Percentiles rank a stretch among this genome's conserved stretches.
phyloP scores from a whole-genome alignment of 23 red algal genomes.

The Cyanidioschyzon merolae region DNA sequence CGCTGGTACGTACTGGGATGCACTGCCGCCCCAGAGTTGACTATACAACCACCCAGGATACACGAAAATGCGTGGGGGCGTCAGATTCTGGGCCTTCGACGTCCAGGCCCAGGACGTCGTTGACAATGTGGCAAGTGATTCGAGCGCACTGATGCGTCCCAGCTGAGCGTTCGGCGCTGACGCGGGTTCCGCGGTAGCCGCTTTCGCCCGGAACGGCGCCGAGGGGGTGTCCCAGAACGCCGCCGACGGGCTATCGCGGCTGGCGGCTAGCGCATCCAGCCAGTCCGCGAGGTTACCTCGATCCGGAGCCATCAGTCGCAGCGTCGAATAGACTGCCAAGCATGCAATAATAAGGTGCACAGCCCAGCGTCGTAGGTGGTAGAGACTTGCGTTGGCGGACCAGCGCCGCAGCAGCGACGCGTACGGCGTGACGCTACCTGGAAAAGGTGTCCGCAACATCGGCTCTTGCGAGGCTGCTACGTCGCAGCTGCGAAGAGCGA shows the following conservation, averaged over 20 bases:
- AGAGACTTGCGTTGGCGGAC: too few species aligned
- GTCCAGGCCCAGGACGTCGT: background rate
- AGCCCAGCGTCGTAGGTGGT: too few species aligned
- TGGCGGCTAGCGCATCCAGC: background rate
- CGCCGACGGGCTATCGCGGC: background rate
- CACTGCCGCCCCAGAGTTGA: background rate
- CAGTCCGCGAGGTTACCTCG: slow-evolving; percentile 11
- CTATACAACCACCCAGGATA: background rate
- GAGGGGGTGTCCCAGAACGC: background rate
- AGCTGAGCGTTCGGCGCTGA: background rate
- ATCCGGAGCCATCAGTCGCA: background rate
- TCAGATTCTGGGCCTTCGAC: background rate
- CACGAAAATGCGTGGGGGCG: background rate
- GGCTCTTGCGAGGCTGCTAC: too few species aligned
- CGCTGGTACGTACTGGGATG: background rate
- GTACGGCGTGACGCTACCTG: too few species aligned
- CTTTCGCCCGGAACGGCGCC: background rate
- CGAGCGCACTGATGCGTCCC: too few species aligned
- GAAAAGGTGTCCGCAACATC: too few species aligned
- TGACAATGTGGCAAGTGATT: background rate
- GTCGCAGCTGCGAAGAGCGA: too few species aligned
- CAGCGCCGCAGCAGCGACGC: too few species aligned
- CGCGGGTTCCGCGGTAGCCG: background rate
- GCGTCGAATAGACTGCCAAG: background rate
- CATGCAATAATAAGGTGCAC: too few species aligned